Percentiles rank a stretch among this genome's conserved stretches.
These are phyloP conservation scores for Pezicula rhizophila DNA, from an alignment of 2,329 filamentous ascomycete genomes.

Conservation along the genomic window DNA sequence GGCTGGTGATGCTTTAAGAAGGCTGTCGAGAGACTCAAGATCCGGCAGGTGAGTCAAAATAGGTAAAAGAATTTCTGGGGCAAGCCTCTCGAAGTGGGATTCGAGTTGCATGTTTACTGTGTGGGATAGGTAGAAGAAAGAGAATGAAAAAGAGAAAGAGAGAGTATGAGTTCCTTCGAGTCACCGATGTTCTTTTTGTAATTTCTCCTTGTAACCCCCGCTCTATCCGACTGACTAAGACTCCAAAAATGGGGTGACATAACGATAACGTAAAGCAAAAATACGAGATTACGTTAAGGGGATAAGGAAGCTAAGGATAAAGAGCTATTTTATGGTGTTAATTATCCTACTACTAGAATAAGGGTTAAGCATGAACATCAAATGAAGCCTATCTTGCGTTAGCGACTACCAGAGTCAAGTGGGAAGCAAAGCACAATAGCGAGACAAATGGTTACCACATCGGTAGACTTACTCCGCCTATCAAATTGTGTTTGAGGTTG, in stretches of 20 bases:
- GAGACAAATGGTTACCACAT: background rate
- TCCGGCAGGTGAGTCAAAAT: conserved; percentile 1
- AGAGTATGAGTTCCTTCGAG: too few relatives aligned
- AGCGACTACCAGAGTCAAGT: background rate
- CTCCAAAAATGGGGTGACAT: too few relatives aligned
- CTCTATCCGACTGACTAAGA: too few relatives aligned
- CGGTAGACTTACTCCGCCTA: conserved; percentile 1
- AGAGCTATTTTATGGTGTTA: too few relatives aligned
- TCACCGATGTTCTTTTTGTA: too few relatives aligned
- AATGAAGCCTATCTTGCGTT: background rate
- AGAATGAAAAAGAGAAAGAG: too few relatives aligned
- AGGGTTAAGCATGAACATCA: background rate
- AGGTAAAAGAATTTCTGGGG: background rate
- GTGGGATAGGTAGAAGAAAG: background rate
- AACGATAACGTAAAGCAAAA: too few relatives aligned
- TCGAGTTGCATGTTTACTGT: background rate
- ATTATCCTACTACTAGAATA: too few relatives aligned
- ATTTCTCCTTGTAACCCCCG: too few relatives aligned
- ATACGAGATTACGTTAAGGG: too few relatives aligned
- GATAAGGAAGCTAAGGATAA: too few relatives aligned
- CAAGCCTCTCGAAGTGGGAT: background rate
- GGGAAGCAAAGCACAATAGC: background rate
- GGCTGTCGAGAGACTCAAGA: conserved; percentile 6
- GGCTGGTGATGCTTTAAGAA: conserved; percentile 8
- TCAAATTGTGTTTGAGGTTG: background rate